Percentiles rank a stretch among this genome's conserved stretches.
phyloP scores from a whole-genome alignment of 2,329 filamentous ascomycete species.

The Talaromyces sp. region DNA sequence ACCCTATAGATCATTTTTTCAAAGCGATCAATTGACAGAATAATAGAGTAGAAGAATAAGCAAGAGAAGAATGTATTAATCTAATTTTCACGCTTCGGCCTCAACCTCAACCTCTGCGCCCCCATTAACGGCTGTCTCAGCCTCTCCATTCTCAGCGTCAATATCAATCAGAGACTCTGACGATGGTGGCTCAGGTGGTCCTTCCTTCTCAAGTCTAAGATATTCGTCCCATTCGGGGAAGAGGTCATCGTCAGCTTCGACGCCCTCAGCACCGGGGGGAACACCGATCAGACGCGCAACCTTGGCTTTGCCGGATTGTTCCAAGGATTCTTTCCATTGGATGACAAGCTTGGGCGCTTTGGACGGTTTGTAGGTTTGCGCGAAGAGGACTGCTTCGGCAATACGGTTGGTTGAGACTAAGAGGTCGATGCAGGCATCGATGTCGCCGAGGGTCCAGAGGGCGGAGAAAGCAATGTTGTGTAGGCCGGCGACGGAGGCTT shows the following conservation, averaged over 20 bases:
- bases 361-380: constrained; percentile 93
- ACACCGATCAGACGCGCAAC: constrained; percentile 79
- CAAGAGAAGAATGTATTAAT: not conserved
- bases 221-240: constrained; percentile 98
- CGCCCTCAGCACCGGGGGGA: constrained; percentile 64
- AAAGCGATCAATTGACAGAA: not conserved
- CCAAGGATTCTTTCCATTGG: constrained; percentile 78
- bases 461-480: constrained; percentile 94
- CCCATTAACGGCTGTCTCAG: constrained; percentile 32
- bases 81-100: constrained; percentile 10
- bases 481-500: constrained; percentile 71
- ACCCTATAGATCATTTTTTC: constrained; percentile 8
- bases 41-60: not conserved
- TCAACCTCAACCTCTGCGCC: constrained; percentile 28
- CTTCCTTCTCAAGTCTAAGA: constrained; percentile 73
- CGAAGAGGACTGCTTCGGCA: constrained; percentile 85
- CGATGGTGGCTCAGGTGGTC: constrained; percentile 43
- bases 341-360: constrained; percentile 64
- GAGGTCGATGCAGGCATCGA: constrained; percentile 75
- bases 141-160: constrained; percentile 31
- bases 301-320: constrained; percentile 80
- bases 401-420: constrained; percentile 73
- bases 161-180: constrained; percentile 44
- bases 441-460: constrained; percentile 80
- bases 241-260: constrained; percentile 65